Evolutionary conservation across 106 monocot genomes (phyloP), one percentile per base, ranked within the genome.

Genomic region (Dendrobium chrysotoxum): DNA sequence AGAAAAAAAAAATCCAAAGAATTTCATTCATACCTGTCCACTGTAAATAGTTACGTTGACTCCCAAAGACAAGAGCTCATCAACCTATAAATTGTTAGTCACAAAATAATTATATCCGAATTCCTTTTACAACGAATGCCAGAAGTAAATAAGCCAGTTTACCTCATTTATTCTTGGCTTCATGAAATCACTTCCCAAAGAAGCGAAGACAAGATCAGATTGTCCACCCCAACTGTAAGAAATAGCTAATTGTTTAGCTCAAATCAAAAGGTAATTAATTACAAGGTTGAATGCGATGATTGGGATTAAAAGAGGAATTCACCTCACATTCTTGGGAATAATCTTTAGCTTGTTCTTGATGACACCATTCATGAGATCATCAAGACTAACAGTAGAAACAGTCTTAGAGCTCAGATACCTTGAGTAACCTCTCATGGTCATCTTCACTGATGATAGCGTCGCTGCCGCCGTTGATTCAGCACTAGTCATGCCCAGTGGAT

Each of bases 1-100:
- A 70, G 13, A 70, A 35, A 8, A 0, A 68, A 68, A 7, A 8
- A 31, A 13, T 16, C 16, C n/a, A 70, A 35, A 70, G 11, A 70
- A 47, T 11, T 23, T 23, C 26, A 79, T 79, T 28, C 78, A 81
- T 92, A 94, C 98, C 89, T 95, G 94, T 78, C 98, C 98, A 82
- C 91, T 99, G 31, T 99, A 99, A 74, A 99, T 82, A 4, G 98
- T 99, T 68, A 99, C 90, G 78, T 93, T 91, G 83, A 99, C 88
- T 26, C 98, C 98, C 72, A 86, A 30, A 1, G 85, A 79, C 72
- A 99, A 79, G 7, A 99, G 91, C 77, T 99, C 85, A 85, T 99
- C 98, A 74, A 99, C 98, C 96, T 96, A 87, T 25, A 61, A 61
- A 23, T 73, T 79, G 57, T 13, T 53, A 82, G 7, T 81, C 39